Evolutionary conservation across 805 yeast genomes (phyloP).

Genomic region (Scheffersomyces coipomensis): DNA sequence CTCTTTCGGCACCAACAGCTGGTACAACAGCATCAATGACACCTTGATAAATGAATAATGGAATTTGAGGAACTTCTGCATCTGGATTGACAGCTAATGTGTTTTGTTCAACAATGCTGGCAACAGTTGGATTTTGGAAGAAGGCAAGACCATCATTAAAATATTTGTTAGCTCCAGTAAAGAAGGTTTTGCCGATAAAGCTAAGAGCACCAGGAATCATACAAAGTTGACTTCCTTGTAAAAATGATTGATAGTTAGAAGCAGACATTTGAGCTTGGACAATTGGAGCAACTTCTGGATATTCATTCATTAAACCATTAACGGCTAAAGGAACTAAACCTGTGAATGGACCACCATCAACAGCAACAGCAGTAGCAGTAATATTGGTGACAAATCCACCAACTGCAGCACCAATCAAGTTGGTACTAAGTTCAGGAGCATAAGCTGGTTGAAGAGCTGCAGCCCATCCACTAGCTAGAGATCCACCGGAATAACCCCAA

Average conservation of each 20-base stretch:
- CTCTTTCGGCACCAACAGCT: constrained; percentile 15
- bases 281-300: constrained; percentile 18
- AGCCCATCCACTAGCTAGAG: constrained; percentile 39
- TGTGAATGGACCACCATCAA: constrained; percentile 24
- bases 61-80: constrained; percentile 16
- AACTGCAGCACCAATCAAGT: constrained; percentile 27
- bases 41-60: constrained; percentile 20
- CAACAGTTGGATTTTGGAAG: constrained; percentile 10
- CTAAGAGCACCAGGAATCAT: constrained; percentile 4
- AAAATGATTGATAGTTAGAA: not conserved
- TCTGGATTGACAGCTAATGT: constrained; percentile 16
- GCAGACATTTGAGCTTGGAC: constrained; percentile 1
- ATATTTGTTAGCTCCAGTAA: constrained; percentile 11
- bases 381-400: constrained; percentile 38
- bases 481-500: constrained; percentile 43
- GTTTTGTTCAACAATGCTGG: constrained; percentile 16
- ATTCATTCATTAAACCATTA: constrained; percentile 28
- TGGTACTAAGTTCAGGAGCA: constrained; percentile 29
- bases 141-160: constrained; percentile 16
- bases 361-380: constrained; percentile 21
- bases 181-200: constrained; percentile 7
- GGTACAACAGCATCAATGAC: constrained; percentile 17
- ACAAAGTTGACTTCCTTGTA: constrained; percentile 6
- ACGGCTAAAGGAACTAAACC: constrained; percentile 29
- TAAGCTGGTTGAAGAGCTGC: constrained; percentile 33